A percentile compares a stretch with the other conserved stretches of the same genome.
These are phyloP conservation scores for Metroxylon sagu DNA, from an alignment of 176 grass and related monocot genomes.

Conservation along the genomic window DNA sequence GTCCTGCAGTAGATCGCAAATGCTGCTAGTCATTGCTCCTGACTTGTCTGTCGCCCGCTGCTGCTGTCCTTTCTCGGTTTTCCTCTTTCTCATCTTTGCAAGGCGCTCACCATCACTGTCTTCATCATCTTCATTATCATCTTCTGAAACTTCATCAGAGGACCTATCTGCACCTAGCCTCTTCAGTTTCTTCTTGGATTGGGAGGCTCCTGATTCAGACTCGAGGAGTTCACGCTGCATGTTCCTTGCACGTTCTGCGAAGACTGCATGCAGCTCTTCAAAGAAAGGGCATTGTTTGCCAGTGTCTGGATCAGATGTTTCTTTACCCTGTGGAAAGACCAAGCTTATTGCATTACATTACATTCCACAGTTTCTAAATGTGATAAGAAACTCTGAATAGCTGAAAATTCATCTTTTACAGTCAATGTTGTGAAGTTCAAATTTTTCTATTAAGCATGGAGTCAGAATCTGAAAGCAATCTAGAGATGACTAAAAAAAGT, in stretches of 20 bases:
- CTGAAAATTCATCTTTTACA: too few species aligned
- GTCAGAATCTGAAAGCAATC: too few species aligned
- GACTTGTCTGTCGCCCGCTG: conserved; percentile 13
- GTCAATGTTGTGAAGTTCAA: too few species aligned
- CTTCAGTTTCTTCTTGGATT: conserved; percentile 32
- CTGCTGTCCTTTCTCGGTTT: conserved; percentile 15
- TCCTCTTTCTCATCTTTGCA: conserved; percentile 27
- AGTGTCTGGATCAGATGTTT: conserved; percentile 80
- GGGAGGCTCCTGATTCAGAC: conserved; percentile 32
- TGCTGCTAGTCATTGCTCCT: not conserved
- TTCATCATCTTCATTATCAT: conserved; percentile 29
- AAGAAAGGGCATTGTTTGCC: conserved; percentile 85
- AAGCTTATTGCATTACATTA: not conserved
- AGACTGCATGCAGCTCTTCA: conserved; percentile 74
- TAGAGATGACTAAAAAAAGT: too few species aligned
- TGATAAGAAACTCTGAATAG: too few species aligned
- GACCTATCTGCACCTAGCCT: conserved; percentile 18
- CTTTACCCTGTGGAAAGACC: conserved; percentile 61
- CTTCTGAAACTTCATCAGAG: conserved; percentile 25
- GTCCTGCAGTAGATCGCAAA: conserved; percentile 51
- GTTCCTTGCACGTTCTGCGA: conserved; percentile 65
- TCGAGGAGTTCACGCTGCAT: conserved; percentile 61
- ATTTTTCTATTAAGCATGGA: too few species aligned
- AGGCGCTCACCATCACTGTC: conserved; percentile 50
- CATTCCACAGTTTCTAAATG: too few species aligned